Evolutionary conservation across 2,329 filamentous ascomycete genomes (phyloP).

Genomic region (Arthrobotrys musiformis): DNA sequence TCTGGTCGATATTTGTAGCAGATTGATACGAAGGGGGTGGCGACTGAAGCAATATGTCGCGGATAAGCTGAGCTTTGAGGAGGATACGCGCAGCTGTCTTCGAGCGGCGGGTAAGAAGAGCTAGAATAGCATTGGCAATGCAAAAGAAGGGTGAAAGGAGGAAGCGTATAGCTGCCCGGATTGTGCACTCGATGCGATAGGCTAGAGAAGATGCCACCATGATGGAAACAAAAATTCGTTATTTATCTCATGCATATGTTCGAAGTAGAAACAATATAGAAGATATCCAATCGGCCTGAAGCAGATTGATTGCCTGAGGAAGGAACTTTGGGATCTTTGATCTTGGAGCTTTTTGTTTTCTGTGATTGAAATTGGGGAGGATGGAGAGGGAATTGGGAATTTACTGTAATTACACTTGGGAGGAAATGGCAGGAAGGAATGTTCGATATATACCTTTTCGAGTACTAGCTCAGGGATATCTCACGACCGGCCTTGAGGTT

Average conservation of each 20-base stretch:
- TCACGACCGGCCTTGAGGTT: not conserved
- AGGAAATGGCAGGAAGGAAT: not conserved
- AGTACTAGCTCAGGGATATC: not conserved
- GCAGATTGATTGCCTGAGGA: not conserved
- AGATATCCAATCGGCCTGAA: constrained; percentile 5
- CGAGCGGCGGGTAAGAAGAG: constrained; percentile 38
- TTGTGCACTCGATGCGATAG: constrained; percentile 14
- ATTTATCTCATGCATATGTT: not conserved
- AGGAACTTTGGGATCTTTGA: not conserved
- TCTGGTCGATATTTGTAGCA: constrained; percentile 24
- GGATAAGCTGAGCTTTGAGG: constrained; percentile 46
- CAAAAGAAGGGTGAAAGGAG: constrained; percentile 42
- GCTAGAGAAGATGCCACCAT: constrained; percentile 22
- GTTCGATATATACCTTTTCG: constrained; percentile 13
- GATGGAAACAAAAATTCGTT: not conserved
- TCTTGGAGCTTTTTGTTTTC: not conserved
- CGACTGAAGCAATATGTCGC: constrained; percentile 40
- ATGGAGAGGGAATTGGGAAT: not conserved
- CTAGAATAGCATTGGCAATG: constrained; percentile 30
- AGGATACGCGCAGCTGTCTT: constrained; percentile 34
- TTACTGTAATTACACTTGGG: not conserved
- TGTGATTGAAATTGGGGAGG: not conserved
- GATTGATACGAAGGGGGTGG: constrained; percentile 49
- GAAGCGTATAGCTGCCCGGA: constrained; percentile 34
- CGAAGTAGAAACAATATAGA: not conserved